Evolutionary conservation across 169 alveolate genomes (phyloP), one percentile per base, ranked within the genome.

Genomic region (Plasmodium reichenowi): DNA sequence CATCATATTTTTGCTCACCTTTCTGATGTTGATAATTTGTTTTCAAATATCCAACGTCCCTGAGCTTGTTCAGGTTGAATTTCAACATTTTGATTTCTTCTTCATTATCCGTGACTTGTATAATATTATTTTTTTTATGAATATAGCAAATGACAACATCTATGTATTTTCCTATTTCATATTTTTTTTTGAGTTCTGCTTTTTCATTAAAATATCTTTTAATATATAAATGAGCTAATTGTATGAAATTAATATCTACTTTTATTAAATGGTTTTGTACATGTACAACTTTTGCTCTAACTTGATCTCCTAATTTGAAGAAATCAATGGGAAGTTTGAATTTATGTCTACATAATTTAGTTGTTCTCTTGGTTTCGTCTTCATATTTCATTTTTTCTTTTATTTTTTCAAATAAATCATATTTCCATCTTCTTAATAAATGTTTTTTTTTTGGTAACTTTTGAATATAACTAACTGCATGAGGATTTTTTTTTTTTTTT

Each of bases 41-140:
- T 32, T 32, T 32, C 45, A 32, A 32, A 32, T 32, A 32, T 9
- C 85, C 62, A 10, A 29, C 24, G 8, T 52, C 74, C 9, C 47
- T 15, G 8, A 80, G 45, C 13, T 58, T 50, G 10, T 63, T 26
- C 74, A 80, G 58, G 20, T 72, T 68, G 1, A 17, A 47, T 0
- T n/a, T 45, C 52, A 80, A 47, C 13, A 10, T n/a, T 59, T 80
- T 80, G 5, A 80, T 80, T 56, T 80, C 90, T 22, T 80, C 85
- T 29, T 80, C 90, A 80, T 80, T 70, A 62, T 80, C 73, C 8
- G 90, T 80, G 38, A 80, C 90, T 62, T 80, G 90, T 56, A 80
- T 67, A 29, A 80, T 80, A 9, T 52, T 62, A 24, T 80, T 80
- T 48, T 80, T 80, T 29, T 38, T 80, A 13, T 80, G 90, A 26